Conservation (phyloP, 306 rosid genomes). For the Glycine latifolia region DNA sequence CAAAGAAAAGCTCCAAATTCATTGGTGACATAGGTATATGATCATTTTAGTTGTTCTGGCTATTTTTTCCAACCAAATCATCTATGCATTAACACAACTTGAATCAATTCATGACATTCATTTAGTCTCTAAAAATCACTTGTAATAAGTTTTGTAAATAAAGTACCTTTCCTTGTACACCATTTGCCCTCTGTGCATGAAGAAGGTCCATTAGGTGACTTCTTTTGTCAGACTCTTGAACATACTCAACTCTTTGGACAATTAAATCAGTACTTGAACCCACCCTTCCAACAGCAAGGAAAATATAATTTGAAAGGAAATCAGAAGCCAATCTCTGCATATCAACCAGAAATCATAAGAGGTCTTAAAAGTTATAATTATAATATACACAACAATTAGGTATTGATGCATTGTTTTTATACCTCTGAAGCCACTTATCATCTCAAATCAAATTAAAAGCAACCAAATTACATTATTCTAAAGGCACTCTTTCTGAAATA, state of each 20-base stretch:
- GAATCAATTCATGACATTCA: not conserved
- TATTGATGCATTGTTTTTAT: conserved; percentile 1
- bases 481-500: not conserved
- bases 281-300: conserved; percentile 90
- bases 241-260: conserved; percentile 82
- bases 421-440: not conserved
- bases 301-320: conserved; percentile 75
- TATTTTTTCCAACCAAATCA: not conserved
- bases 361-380: not conserved
- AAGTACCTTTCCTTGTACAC: conserved; percentile 73
- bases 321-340: conserved; percentile 86
- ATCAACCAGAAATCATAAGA: conserved; percentile 27
- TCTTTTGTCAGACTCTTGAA: conserved; percentile 83
- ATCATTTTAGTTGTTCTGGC: not conserved
- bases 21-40: not conserved
- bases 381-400: not conserved
- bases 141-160: not conserved
- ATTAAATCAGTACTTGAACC: conserved; percentile 90
- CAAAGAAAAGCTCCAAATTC: not conserved
- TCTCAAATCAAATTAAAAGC: not conserved
- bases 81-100: not conserved
- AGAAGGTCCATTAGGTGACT: conserved; percentile 95
- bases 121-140: not conserved
- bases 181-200: conserved; percentile 86
- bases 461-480: not conserved